phyloP scores from a whole-genome alignment of 768 basidiomycete genomes.

The Mycena amicta region DNA sequence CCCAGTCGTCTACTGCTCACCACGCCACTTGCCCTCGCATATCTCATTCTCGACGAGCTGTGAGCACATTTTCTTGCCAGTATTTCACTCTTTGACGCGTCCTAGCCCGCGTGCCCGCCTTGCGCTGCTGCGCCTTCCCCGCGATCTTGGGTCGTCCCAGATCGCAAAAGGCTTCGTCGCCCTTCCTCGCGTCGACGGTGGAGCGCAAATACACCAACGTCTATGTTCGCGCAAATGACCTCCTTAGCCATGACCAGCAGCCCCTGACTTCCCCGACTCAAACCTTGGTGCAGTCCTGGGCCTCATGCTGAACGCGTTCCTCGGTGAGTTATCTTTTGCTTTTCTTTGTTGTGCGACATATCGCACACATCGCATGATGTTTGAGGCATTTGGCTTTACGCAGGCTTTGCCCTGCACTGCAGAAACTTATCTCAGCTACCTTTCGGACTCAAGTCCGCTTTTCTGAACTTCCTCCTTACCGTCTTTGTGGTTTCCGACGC shows the following conservation, averaged over 20 bases:
- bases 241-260: constrained; percentile 46
- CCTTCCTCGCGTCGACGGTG: constrained; percentile 52
- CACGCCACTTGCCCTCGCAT: constrained; percentile 63
- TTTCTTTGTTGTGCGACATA: not conserved
- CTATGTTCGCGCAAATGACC: constrained; percentile 47
- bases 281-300: constrained; percentile 49
- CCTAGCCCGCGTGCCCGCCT: constrained; percentile 61
- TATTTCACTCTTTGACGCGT: constrained; percentile 6
- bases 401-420: constrained; percentile 45
- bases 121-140: constrained; percentile 59
- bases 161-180: constrained; percentile 48
- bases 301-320: constrained; percentile 48
- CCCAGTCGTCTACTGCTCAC: constrained; percentile 53
- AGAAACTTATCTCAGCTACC: constrained; percentile 66
- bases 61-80: constrained; percentile 31
- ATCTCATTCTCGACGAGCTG: constrained; percentile 67
- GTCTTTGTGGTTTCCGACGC: not conserved
- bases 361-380: not conserved
- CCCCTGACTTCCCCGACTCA: constrained; percentile 46
- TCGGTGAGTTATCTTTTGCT: constrained; percentile 44
- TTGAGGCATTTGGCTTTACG: not conserved
- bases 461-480: constrained; percentile 14
- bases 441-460: constrained; percentile 45
- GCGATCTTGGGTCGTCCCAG: constrained; percentile 43
- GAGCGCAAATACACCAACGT: constrained; percentile 60